Evolutionary conservation across 2,329 filamentous ascomycete species (phyloP).

Genomic region (Phialocephala subalpina): DNA sequence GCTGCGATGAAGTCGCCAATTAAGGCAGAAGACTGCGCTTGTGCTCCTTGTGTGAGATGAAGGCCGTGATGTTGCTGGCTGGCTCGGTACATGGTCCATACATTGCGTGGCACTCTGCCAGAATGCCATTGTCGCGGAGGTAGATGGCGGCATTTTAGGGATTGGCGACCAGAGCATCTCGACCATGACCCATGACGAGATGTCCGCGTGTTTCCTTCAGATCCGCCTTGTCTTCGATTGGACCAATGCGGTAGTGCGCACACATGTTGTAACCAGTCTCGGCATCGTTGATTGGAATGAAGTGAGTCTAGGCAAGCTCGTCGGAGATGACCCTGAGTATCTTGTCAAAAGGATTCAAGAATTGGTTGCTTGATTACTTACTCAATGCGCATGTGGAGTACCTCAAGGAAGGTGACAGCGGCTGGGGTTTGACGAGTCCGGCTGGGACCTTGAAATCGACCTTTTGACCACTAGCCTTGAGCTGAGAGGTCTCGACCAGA

Average conservation of each 20-base stretch:
- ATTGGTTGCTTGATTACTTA: neutral
- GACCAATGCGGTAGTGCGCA: neutral
- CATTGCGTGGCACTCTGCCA: neutral
- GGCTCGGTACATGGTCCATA: neutral
- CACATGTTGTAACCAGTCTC: too few species aligned
- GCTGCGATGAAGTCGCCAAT: too few species aligned
- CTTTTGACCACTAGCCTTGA: too few species aligned
- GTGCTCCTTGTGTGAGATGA: too few species aligned
- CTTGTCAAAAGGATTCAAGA: neutral
- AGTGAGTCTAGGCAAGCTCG: neutral
- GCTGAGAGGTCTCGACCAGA: too few species aligned
- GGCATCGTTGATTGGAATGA: neutral
- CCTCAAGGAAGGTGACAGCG: neutral
- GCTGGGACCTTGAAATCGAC: too few species aligned
- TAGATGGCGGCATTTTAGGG: neutral
- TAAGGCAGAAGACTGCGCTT: too few species aligned
- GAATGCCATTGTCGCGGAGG: neutral
- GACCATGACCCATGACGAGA: neutral
- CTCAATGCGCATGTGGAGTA: neutral
- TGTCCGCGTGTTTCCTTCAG: neutral
- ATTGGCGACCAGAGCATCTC: neutral
- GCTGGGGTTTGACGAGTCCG: too few species aligned
- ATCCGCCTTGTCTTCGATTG: neutral
- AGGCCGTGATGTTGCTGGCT: too few species aligned
- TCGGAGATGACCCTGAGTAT: neutral